Percentiles rank a stretch among this genome's conserved stretches.
Conservation (phyloP, 2,329 filamentous ascomycete species). For the Aspergillus japonicus region DNA sequence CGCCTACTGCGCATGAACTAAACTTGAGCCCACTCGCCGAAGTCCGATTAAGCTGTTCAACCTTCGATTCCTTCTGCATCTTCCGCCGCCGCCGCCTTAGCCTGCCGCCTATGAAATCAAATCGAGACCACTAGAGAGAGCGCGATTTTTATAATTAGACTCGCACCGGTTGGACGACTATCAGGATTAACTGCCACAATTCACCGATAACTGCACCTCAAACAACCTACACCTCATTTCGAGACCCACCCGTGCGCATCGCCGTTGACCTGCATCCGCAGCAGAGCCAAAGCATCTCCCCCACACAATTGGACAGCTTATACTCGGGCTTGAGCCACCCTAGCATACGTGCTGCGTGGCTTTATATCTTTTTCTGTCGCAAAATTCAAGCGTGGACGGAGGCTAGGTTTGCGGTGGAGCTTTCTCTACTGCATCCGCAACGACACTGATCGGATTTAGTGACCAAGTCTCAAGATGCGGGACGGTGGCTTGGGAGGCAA, state of each 20-base stretch:
- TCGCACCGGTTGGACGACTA: not conserved
- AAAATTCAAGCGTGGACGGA: not conserved
- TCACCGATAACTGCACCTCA: not conserved
- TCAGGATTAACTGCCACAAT: not conserved
- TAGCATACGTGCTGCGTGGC: too few relatives aligned
- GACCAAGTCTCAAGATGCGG: conserved; percentile 19
- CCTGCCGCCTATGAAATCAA: too few relatives aligned
- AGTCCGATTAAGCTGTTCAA: not conserved
- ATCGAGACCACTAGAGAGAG: not conserved
- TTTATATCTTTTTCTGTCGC: not conserved
- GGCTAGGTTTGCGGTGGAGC: not conserved
- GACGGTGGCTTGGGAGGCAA: conserved; percentile 28
- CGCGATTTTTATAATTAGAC: not conserved
- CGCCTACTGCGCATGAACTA: not conserved
- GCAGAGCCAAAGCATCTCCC: not conserved
- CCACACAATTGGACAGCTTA: not conserved
- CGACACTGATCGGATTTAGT: not conserved
- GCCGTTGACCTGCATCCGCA: not conserved
- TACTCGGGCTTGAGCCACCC: not conserved
- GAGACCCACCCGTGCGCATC: not conserved
- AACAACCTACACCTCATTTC: not conserved
- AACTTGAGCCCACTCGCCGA: not conserved
- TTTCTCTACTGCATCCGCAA: not conserved
- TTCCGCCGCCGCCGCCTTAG: not conserved
- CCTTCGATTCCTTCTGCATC: not conserved